Evolutionary conservation across 1,284 basidiomycete genomes (phyloP), one percentile per base, ranked within the genome.

Genomic region (Ceratobasidium sp.): DNA sequence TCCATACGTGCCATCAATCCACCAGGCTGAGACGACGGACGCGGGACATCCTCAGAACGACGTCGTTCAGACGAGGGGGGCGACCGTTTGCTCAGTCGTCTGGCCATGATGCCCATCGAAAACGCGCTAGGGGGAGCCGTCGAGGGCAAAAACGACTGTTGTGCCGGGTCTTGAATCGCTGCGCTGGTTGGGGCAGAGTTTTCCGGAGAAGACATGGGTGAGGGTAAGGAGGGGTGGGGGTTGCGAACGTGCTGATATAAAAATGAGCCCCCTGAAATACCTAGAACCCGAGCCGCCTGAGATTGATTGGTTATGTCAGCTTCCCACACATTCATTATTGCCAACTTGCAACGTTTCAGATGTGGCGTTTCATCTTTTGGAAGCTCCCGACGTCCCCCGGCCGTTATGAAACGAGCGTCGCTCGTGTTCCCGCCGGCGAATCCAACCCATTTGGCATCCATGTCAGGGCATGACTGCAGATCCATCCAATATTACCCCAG

Each of bases 261-360:
- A 30, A 11, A 52, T 52, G 41, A 41, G 52, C 36, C 39, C 21
- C 52, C 52, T 29, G 52, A 52, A 14, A 23, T 56, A 25, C 62
- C 62, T 19, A 67, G 62, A 9, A 67, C 53, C 62, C 62, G 62
- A 67, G 54, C 62, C 25, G 56, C 62, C 62, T 67, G 36, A 7
- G 13, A n/a, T 29, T 21, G 50, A 2, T 14, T 39, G 23, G 27
- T 56, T 44, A 56, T 30, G 52, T 67, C 52, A 56, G 41, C 42
- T 42, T 50, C 47, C 23, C 47, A 50, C 47, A 21, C 9, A 7
- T 6, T 11, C n/a, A 27, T 25, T 50, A 50, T 50, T 27, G 23
- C 47, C 14, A 46, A 46, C 33, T 36, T 46, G 42, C 16, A 21
- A 21, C 19, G 42, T 46, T 46, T 46, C 42, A 46, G 19, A 21